These are phyloP conservation scores for Zalaria sp. DNA, from an alignment of 2,329 filamentous ascomycete genomes.

Conservation along the genomic window DNA sequence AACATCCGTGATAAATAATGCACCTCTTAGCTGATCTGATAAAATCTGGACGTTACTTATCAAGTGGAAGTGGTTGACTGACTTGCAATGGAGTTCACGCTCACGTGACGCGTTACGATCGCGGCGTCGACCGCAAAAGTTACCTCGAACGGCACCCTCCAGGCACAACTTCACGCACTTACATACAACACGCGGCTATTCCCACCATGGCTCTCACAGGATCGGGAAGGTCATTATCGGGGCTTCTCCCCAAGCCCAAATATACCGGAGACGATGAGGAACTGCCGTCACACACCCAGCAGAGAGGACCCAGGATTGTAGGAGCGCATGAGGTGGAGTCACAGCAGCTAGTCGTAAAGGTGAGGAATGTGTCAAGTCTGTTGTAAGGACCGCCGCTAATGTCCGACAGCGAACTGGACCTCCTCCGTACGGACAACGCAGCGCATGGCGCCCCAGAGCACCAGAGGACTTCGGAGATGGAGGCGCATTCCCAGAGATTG, in stretches of 20 bases:
- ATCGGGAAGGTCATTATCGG: slow-evolving; percentile 46
- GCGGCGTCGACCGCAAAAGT: too few species aligned
- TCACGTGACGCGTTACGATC: too few species aligned
- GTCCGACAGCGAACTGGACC: slow-evolving; percentile 55
- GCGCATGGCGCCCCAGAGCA: slow-evolving; percentile 78
- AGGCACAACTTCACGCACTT: too few species aligned
- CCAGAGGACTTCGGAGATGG: slow-evolving; percentile 93
- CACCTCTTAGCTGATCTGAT: too few species aligned
- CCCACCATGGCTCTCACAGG: slow-evolving; percentile 48
- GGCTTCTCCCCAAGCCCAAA: slow-evolving; percentile 75
- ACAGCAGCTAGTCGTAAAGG: slow-evolving; percentile 69
- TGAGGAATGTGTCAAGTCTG: slow-evolving; percentile 18
- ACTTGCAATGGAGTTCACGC: too few species aligned
- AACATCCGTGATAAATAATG: too few species aligned
- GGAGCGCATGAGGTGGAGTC: slow-evolving; percentile 69
- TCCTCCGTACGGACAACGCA: slow-evolving; percentile 73
- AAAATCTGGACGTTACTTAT: too few species aligned
- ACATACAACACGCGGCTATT: too few species aligned
- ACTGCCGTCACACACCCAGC: slow-evolving; percentile 52
- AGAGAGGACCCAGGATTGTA: slow-evolving; percentile 70
- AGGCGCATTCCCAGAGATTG: slow-evolving; percentile 87
- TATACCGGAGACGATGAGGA: slow-evolving; percentile 87
- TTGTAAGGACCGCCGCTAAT: slow-evolving; percentile 2
- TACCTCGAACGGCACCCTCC: too few species aligned
- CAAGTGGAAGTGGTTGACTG: too few species aligned